Base-by-base conservation (phyloP, 768 basidiomycete genomes). In the Tulasnella sp. region DNA sequence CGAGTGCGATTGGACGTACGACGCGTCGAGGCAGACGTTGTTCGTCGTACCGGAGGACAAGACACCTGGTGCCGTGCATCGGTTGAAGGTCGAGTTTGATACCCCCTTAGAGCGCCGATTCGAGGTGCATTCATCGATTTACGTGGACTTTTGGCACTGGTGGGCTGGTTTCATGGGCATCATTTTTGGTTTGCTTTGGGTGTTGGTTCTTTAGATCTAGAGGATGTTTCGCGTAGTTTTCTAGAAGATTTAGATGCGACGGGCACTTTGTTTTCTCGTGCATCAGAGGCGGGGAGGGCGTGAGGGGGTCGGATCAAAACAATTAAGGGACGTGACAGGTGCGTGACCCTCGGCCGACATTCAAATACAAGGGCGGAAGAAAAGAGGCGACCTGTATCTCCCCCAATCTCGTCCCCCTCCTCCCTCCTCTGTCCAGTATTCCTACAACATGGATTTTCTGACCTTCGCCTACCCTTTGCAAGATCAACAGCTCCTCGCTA, bases 11-110 rank as follows among this genome's bases (percentile, higher is more conserved):
- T 92, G 90, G 84, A 77, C 82, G 4, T 90, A 95, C 85, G 93
- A 95, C 82, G 89, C 89, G 83, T 84, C 85, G 41, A 87, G 90
- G 48, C 96, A 96, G 85, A 96, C 95, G 0, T 86, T 97, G 78
- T 95, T 91, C 83, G 86, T 96, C 82, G 88, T 92, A 18, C 84
- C 86, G 31, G 82, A 83, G 20, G 86, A 89, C 74, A 86, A 85
- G 11, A 84, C 84, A 2, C 88, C 90, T 22, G 89, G 90, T 6
- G 87, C 85, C 80, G 85, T 83, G 40, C 90, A 93, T 83, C 86
- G 86, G 40, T 85, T 95, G 24, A 84, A 82, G 1, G 91, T 96
- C 18, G 87, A 88, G 14, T 84, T 95, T 18, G 86, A 86, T 40
- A 92, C 93, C 1, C 89, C 90, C 4, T 86, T 90, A 7, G 85